A percentile compares a stretch with the other conserved stretches of the same genome.
Conservation (phyloP, 768 basidiomycete genomes). For the Russula olivacea region DNA sequence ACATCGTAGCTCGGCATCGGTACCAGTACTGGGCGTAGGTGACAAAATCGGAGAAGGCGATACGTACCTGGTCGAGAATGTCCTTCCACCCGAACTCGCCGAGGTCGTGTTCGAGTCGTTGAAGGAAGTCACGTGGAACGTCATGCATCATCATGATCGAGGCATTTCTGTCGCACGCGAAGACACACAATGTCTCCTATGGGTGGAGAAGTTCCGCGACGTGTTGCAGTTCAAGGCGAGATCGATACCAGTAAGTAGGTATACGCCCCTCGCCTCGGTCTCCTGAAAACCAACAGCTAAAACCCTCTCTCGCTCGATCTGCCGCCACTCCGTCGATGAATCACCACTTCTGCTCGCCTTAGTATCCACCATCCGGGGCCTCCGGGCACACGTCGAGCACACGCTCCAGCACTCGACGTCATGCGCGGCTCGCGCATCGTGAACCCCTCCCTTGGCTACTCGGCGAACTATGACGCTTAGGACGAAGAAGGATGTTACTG, state of each 20-base stretch:
- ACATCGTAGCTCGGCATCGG: not conserved
- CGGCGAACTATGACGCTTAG: conserved; percentile 73
- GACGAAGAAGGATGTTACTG: conserved; percentile 46
- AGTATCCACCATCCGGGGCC: conserved; percentile 56
- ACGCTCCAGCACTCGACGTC: conserved; percentile 62
- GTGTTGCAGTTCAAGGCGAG: conserved; percentile 57
- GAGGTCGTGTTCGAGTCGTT: conserved; percentile 51
- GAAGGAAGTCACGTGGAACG: conserved; percentile 64
- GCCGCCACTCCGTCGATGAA: conserved; percentile 77
- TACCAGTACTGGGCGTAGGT: conserved; percentile 22
- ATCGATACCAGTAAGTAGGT: conserved; percentile 37
- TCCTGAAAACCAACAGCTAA: not conserved
- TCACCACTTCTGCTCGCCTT: conserved; percentile 64
- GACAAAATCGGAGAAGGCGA: conserved; percentile 62
- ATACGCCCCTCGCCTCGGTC: not conserved
- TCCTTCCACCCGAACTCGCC: conserved; percentile 54
- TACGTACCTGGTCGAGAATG: conserved; percentile 49
- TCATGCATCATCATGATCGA: conserved; percentile 71
- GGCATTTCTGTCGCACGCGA: conserved; percentile 32
- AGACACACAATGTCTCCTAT: not conserved
- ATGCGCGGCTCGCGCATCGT: conserved; percentile 67
- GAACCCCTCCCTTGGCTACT: conserved; percentile 76
- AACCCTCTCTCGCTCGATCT: conserved; percentile 37
- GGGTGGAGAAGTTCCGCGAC: conserved; percentile 71
- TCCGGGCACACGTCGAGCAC: conserved; percentile 52